Evolutionary conservation across 768 basidiomycete genomes (phyloP).

Genomic region (Podaxis sp.): DNA sequence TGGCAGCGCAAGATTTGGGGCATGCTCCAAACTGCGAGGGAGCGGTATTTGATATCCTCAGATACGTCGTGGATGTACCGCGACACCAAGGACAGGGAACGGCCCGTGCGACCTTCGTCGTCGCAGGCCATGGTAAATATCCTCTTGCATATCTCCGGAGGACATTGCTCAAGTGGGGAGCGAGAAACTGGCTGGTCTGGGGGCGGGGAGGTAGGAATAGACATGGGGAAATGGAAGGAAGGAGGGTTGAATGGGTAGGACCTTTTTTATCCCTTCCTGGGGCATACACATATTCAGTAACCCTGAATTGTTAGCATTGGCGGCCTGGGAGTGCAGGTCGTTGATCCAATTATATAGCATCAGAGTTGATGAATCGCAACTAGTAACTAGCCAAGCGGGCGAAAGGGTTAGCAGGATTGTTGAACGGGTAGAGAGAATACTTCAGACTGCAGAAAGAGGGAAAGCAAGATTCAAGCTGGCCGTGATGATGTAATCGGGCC

Average conservation of each 20-base stretch:
- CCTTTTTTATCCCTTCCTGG: conserved; percentile 1
- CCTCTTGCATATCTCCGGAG: conserved; percentile 10
- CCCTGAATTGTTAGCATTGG: conserved; percentile 1
- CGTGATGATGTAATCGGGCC: background rate
- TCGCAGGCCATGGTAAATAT: conserved; percentile 32
- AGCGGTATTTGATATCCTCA: conserved; percentile 25
- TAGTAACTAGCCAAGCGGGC: no score
- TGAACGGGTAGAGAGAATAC: no score
- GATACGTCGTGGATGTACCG: conserved; percentile 26
- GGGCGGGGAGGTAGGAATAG: background rate
- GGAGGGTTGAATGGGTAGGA: background rate
- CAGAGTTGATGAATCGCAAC: no score
- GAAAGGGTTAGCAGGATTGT: no score
- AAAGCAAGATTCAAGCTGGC: no score
- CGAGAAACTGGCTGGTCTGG: background rate
- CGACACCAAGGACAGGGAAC: conserved; percentile 35
- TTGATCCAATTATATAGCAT: background rate
- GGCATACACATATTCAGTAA: background rate
- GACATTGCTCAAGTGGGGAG: conserved; percentile 5
- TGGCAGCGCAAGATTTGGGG: conserved; percentile 25
- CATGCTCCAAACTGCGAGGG: conserved; percentile 26
- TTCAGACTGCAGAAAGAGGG: no score
- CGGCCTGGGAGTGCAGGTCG: background rate
- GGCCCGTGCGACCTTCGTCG: conserved; percentile 33
- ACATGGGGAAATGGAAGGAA: background rate